A percentile compares a stretch with the other conserved stretches of the same genome.
phyloP scores from a whole-genome alignment of 345 rosid species.

The Salix viminalis region DNA sequence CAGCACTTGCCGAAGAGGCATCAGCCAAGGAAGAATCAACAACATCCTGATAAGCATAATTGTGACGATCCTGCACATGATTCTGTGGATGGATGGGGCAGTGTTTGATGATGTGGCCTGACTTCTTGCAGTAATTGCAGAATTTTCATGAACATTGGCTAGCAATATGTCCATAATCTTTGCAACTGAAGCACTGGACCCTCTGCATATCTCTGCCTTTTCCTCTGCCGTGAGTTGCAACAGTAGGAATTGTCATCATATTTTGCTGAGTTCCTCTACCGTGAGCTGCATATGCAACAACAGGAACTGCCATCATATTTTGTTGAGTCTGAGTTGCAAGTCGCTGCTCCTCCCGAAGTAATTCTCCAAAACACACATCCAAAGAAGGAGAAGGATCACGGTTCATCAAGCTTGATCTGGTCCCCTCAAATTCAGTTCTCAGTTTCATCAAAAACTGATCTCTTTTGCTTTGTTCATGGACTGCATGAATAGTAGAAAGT shows the following conservation, averaged over 20 bases:
- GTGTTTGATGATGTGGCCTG: slow-evolving; percentile 1
- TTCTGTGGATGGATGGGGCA: neutral
- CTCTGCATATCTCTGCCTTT: neutral
- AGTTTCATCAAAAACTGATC: slow-evolving; percentile 23
- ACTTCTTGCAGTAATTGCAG: slow-evolving; percentile 5
- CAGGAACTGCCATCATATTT: neutral
- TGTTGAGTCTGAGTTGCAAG: neutral
- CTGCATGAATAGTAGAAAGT: neutral
- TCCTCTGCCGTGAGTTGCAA: neutral
- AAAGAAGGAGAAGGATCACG: neutral
- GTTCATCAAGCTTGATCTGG: neutral
- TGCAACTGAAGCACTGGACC: neutral
- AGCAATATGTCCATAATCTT: neutral
- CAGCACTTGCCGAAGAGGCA: too few relatives aligned
- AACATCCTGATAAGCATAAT: neutral
- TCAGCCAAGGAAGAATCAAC: neutral
- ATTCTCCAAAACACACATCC: neutral
- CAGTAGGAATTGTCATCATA: too few relatives aligned
- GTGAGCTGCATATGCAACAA: neutral
- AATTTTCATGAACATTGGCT: neutral
- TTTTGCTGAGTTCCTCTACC: neutral
- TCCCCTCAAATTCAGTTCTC: neutral
- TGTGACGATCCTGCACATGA: neutral
- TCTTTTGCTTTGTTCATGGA: slow-evolving; percentile 13
- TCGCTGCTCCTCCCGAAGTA: neutral